A percentile compares a stretch with the other conserved stretches of the same genome.
phyloP scores from a whole-genome alignment of 177 flowering plant species.

The Vitis hybrid region DNA sequence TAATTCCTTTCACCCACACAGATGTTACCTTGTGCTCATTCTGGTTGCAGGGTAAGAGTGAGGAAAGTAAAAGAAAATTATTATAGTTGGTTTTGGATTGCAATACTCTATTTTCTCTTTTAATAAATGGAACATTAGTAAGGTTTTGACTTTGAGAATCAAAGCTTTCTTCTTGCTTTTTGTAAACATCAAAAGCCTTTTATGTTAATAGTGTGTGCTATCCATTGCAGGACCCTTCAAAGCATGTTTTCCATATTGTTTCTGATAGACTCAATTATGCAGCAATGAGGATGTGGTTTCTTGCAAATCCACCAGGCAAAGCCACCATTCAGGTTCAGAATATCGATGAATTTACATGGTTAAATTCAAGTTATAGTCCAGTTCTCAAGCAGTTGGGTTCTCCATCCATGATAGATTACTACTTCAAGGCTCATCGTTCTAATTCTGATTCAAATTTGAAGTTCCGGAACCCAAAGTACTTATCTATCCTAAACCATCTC shows the following conservation, averaged over 20 bases:
- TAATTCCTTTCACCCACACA: conserved; percentile 17
- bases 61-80: neutral
- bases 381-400: conserved; percentile 83
- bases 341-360: conserved; percentile 91
- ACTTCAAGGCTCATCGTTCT: conserved; percentile 70
- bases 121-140: neutral
- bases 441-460: conserved; percentile 88
- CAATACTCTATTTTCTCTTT: neutral
- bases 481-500: conserved; percentile 91
- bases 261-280: conserved; percentile 93
- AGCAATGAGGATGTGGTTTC: conserved; percentile 99
- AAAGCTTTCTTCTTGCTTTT: neutral
- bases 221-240: conserved; percentile 63
- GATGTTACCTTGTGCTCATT: neutral
- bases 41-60: too few species aligned
- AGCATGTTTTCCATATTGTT: conserved; percentile 93
- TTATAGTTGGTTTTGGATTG: neutral
- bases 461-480: conserved; percentile 89
- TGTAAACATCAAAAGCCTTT: neutral
- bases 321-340: conserved; percentile 86
- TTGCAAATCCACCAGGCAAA: conserved; percentile 71
- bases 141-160: neutral
- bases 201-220: neutral
- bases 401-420: conserved; percentile 78
- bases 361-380: conserved; percentile 89